Conservation (phyloP, 1,284 basidiomycete species). For the Ceratobasidium sp. region DNA sequence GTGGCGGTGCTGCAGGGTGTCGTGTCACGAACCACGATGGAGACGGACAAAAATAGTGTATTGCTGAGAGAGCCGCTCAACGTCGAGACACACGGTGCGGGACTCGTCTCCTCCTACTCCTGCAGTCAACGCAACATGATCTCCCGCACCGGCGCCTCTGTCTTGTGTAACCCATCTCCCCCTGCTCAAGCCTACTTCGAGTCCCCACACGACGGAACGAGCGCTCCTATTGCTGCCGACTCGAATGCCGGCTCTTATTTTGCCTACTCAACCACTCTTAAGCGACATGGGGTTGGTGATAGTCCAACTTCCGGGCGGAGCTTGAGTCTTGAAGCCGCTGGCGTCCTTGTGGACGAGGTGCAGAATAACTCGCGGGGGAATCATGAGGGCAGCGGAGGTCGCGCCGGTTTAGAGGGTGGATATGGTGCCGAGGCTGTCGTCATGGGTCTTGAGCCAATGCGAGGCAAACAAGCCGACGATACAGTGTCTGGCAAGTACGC, state of each 20-base stretch:
- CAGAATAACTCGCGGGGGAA: constrained; percentile 22
- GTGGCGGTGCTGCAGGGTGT: constrained; percentile 2
- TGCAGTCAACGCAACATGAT: constrained; percentile 17
- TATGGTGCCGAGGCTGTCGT: constrained; percentile 48
- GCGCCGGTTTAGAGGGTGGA: constrained; percentile 15
- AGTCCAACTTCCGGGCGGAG: constrained; percentile 51
- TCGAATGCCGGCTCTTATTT: constrained; percentile 76
- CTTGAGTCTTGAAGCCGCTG: constrained; percentile 17
- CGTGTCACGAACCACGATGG: constrained; percentile 24
- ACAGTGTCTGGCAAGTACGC: constrained; percentile 65
- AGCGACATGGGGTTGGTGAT: constrained; percentile 63
- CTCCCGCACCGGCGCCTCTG: constrained; percentile 1
- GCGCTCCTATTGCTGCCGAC: constrained; percentile 64
- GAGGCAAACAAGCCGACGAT: constrained; percentile 50
- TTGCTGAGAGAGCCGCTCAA: constrained; percentile 37
- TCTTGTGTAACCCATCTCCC: constrained; percentile 60
- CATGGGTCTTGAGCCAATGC: neutral
- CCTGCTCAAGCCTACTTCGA: constrained; percentile 81
- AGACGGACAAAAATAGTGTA: constrained; percentile 42
- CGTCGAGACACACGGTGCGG: constrained; percentile 12
- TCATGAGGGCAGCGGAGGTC: neutral
- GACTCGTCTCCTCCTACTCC: constrained; percentile 39
- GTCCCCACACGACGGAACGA: constrained; percentile 60
- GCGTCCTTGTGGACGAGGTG: constrained; percentile 40
- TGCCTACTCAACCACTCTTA: constrained; percentile 81